Evolutionary conservation across 176 grass and related monocot species (phyloP).

Genomic region (Stipa capillata): DNA sequence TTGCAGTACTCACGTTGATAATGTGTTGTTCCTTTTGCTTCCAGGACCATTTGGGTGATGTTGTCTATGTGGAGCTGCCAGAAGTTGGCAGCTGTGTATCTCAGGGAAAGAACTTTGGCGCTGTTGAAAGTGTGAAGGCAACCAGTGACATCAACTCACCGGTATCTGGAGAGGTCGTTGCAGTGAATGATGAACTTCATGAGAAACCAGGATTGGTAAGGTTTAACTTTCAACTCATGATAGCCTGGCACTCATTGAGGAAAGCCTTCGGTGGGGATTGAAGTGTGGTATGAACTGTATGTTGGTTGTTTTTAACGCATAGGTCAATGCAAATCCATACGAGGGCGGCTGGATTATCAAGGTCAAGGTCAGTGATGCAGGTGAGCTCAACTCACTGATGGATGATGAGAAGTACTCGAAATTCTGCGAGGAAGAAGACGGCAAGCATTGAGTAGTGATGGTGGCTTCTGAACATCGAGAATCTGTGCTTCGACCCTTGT

Average conservation of each 20-base stretch:
- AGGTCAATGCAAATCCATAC: conserved; percentile 79
- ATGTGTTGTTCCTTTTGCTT: neutral
- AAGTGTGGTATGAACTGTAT: neutral
- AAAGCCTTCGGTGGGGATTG: neutral
- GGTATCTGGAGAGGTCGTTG: conserved; percentile 71
- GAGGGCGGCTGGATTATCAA: conserved; percentile 90
- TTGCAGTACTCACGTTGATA: neutral
- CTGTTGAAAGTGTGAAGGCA: conserved; percentile 98
- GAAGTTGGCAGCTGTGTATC: conserved; percentile 59
- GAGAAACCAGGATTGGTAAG: conserved; percentile 64
- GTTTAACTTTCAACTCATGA: neutral
- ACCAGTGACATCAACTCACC: conserved; percentile 87
- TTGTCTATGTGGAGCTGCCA: conserved; percentile 91
- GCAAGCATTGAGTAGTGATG: conserved; percentile 47
- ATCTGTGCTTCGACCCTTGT: neutral
- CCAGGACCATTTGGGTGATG: conserved; percentile 93
- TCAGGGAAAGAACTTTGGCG: conserved; percentile 73
- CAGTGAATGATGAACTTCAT: conserved; percentile 52
- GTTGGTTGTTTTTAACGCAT: neutral
- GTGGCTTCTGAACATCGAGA: conserved; percentile 8
- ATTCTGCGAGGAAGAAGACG: conserved; percentile 86
- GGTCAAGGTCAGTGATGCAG: conserved; percentile 66
- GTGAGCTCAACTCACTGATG: conserved; percentile 75
- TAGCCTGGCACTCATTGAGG: neutral
- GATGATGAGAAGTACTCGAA: conserved; percentile 60